phyloP scores from a whole-genome alignment of 2,329 filamentous ascomycete genomes.

The Alternaria postmessia region DNA sequence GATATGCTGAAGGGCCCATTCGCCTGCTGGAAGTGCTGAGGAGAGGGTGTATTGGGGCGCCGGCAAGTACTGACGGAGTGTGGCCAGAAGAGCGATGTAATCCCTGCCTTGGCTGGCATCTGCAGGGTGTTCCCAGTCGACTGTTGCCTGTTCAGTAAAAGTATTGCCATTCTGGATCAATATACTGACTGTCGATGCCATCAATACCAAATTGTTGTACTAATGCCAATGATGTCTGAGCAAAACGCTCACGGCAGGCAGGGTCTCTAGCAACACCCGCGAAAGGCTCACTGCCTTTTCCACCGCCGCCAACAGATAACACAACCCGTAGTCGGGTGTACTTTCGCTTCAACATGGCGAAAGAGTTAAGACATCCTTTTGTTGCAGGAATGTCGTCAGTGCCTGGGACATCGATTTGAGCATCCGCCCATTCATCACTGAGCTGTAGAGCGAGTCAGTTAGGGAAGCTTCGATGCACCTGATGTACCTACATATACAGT shows the following conservation, averaged over 20 bases:
- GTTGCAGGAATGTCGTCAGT: constrained; percentile 44
- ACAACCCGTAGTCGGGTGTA: constrained; percentile 77
- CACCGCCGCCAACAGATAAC: constrained; percentile 79
- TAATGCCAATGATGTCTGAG: constrained; percentile 69
- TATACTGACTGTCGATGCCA: constrained; percentile 73
- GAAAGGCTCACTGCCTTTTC: constrained; percentile 71
- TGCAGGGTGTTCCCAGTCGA: constrained; percentile 82
- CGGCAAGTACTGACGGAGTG: constrained; percentile 72
- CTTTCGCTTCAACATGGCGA: constrained; percentile 75
- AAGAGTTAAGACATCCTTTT: constrained; percentile 70
- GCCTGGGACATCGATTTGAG: constrained; percentile 75
- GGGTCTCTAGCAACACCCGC: constrained; percentile 70
- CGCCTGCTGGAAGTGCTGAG: constrained; percentile 73
- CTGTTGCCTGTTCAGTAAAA: constrained; percentile 55
- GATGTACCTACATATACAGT: constrained; percentile 73
- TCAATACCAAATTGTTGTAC: constrained; percentile 76
- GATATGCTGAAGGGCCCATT: constrained; percentile 73
- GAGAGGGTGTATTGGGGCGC: constrained; percentile 74
- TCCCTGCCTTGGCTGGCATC: constrained; percentile 71
- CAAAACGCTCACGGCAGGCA: constrained; percentile 72
- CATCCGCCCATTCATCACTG: constrained; percentile 81
- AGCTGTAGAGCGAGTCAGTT: constrained; percentile 61
- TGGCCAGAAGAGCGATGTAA: constrained; percentile 73
- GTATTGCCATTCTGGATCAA: background rate
- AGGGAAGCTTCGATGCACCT: constrained; percentile 26